Evolutionary conservation across 352 stramenopile species (phyloP).

Genomic region (Globisporangium lucens): DNA sequence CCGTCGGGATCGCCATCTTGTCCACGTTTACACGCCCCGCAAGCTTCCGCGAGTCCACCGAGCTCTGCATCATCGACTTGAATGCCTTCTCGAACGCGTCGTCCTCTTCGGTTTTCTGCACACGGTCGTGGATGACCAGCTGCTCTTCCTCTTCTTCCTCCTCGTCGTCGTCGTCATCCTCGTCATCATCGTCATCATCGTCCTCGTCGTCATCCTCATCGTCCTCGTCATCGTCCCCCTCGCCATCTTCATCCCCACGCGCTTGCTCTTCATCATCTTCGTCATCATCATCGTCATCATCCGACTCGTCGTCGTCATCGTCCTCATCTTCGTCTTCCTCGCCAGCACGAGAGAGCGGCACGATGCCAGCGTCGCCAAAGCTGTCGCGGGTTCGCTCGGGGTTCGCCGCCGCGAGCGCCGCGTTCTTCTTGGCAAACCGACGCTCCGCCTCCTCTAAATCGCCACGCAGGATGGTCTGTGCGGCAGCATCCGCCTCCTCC

Average conservation of each 20-base stretch:
- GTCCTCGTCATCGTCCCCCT: conserved; percentile 19
- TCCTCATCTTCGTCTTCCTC: conserved; percentile 49
- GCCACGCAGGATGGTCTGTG: conserved; percentile 45
- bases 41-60: conserved; percentile 58
- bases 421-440: conserved; percentile 60
- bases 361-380: conserved; percentile 23
- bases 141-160: conserved; percentile 85
- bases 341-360: conserved; percentile 26
- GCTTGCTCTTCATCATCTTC: conserved; percentile 44
- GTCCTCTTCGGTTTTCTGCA: conserved; percentile 78
- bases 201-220: conserved; percentile 69
- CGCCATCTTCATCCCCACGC: conserved; percentile 28
- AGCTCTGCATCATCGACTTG: conserved; percentile 81
- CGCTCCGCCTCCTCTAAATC: conserved; percentile 74
- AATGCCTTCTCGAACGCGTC: conserved; percentile 88
- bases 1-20: conserved; percentile 86
- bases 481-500: conserved; percentile 67
- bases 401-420: conserved; percentile 18
- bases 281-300: conserved; percentile 57
- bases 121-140: conserved; percentile 84
- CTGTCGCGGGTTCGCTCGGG: conserved; percentile 7
- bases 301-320: conserved; percentile 54
- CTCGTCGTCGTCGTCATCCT: conserved; percentile 63
- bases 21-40: conserved; percentile 71
- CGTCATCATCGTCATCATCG: conserved; percentile 65